phyloP scores from a whole-genome alignment of 495 filamentous ascomycete genomes.

The Monascus purpureus region DNA sequence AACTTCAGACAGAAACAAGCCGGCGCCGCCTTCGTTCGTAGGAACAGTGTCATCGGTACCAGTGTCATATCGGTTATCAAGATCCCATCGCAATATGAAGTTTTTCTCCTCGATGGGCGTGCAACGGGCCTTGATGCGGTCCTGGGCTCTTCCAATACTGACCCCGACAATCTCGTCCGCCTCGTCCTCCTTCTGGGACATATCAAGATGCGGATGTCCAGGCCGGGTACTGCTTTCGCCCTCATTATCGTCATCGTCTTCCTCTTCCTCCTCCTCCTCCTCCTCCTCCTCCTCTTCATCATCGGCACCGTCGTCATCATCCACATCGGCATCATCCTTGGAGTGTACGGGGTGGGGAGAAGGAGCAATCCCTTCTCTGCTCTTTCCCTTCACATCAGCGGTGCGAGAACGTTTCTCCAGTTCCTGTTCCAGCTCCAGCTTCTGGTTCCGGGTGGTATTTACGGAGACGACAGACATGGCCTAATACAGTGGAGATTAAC shows the following conservation, averaged over 20 bases:
- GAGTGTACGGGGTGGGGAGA: conserved; percentile 2
- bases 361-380: no score
- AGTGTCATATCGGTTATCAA: neutral
- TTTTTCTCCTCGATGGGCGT: conserved; percentile 67
- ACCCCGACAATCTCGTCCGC: conserved; percentile 59
- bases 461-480: no score
- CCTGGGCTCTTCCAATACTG: conserved; percentile 60
- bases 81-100: conserved; percentile 44
- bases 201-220: neutral
- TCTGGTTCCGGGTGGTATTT: no score
- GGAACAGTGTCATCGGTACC: neutral
- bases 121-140: conserved; percentile 51
- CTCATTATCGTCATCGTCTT: neutral
- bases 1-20: conserved; percentile 19
- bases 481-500: no score
- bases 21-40: conserved; percentile 13
- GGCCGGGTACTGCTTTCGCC: neutral
- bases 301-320: neutral
- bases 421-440: no score
- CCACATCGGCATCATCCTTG: conserved; percentile 12
- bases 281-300: neutral
- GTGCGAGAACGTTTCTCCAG: no score
- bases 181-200: conserved; percentile 16
- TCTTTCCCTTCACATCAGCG: no score
- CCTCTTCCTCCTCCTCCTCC: neutral